phyloP scores from a whole-genome alignment of 139 green algal species.

The Spirogloea muscicola region DNA sequence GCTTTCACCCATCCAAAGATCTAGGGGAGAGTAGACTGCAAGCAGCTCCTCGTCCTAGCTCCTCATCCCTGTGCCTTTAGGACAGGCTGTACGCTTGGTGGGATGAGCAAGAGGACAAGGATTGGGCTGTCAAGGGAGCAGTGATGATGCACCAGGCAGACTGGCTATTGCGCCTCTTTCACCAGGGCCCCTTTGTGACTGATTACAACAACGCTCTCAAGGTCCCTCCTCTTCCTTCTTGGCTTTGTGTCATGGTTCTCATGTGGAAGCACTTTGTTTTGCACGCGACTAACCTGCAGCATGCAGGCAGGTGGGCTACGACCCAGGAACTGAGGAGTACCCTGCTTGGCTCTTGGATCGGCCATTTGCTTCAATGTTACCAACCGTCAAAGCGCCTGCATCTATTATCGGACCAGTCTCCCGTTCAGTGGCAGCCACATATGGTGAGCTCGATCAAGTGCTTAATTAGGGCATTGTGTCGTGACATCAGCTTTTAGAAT shows the following conservation, averaged over 20 bases:
- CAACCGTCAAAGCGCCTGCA: conserved; percentile 66
- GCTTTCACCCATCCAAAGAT: too few relatives aligned
- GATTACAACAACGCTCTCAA: conserved; percentile 97
- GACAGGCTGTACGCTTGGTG: conserved; percentile 25
- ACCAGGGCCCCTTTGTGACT: conserved; percentile 26
- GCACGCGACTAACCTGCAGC: too few relatives aligned
- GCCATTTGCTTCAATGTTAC: conserved; percentile 58
- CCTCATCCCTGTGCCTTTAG: too few relatives aligned
- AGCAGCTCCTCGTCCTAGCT: too few relatives aligned
- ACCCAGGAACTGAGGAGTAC: conserved; percentile 68
- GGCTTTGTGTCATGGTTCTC: conserved; percentile 30
- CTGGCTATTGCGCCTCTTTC: conserved; percentile 21
- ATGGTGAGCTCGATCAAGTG: too few relatives aligned
- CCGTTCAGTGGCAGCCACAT: not conserved
- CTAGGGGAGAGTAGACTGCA: too few relatives aligned
- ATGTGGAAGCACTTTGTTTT: conserved; percentile 53
- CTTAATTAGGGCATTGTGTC: too few relatives aligned
- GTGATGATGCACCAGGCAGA: conserved; percentile 34
- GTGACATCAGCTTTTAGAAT: too few relatives aligned
- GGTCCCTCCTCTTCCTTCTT: too few relatives aligned
- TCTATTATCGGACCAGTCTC: conserved; percentile 54
- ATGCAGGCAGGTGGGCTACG: conserved; percentile 68
- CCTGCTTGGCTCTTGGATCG: conserved; percentile 68
- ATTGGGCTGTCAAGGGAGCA: not conserved
- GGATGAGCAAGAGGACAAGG: not conserved